phyloP scores from a whole-genome alignment of 2,329 filamentous ascomycete genomes.

The Xylariales sp. region DNA sequence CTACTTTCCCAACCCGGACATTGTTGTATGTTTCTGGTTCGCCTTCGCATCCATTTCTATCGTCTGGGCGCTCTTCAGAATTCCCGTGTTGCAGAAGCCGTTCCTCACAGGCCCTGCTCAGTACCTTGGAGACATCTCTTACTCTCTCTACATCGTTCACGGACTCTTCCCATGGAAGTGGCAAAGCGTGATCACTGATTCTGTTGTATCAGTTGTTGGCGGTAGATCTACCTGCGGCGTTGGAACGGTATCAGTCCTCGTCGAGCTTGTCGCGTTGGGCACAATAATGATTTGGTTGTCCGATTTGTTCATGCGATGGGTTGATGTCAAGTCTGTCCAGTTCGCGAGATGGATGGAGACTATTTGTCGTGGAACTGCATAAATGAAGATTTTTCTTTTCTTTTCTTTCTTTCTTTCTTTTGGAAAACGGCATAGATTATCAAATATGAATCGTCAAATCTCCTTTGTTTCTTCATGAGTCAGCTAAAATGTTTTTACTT shows the following conservation, averaged over 20 bases:
- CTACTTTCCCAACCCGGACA: constrained; percentile 25
- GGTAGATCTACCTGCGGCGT: neutral
- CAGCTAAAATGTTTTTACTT: no score
- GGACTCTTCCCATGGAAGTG: constrained; percentile 24
- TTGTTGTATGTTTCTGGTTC: constrained; percentile 33
- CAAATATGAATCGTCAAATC: no score
- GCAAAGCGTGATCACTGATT: neutral
- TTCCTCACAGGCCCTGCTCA: constrained; percentile 46
- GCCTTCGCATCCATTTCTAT: constrained; percentile 25
- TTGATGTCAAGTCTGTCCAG: neutral
- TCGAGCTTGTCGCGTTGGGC: neutral
- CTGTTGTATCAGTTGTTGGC: constrained; percentile 12
- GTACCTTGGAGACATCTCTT: constrained; percentile 51
- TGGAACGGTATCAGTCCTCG: neutral
- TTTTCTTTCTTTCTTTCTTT: no score
- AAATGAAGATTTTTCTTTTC: no score
- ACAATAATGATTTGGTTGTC: constrained; percentile 1
- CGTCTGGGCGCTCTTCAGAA: constrained; percentile 34
- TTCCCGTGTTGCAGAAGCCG: constrained; percentile 26
- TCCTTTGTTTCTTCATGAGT: no score
- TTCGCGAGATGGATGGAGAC: no score
- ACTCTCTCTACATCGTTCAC: constrained; percentile 53
- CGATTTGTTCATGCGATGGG: neutral
- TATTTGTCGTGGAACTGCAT: no score
- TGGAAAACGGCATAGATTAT: no score